A percentile compares a stretch with the other conserved stretches of the same genome.
Evolutionary conservation across 148 eudicot species (phyloP).

Genomic region (Fallopia convolvulus): DNA sequence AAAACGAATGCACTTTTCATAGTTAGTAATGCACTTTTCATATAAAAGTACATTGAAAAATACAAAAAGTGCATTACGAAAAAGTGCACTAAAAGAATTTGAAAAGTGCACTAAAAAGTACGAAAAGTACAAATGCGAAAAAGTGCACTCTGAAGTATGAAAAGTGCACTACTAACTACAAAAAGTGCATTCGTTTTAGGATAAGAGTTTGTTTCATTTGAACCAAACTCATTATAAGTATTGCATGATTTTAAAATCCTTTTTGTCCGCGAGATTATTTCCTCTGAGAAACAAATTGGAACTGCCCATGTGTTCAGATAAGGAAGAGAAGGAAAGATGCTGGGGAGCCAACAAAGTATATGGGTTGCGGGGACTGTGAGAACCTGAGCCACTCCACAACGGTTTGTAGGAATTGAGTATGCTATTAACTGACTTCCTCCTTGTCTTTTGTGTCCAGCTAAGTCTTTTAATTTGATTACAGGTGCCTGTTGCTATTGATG

Average conservation of each 20-base stretch:
- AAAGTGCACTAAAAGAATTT: too few species aligned
- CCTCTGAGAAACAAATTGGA: conserved; percentile 6
- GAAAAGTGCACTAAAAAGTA: too few species aligned
- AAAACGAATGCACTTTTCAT: too few species aligned
- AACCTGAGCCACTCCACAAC: conserved; percentile 80
- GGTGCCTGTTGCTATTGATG: conserved; percentile 89
- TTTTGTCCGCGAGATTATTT: not conserved
- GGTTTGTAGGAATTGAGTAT: conserved; percentile 30
- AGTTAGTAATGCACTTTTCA: too few species aligned
- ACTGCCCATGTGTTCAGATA: conserved; percentile 32
- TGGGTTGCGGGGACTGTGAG: conserved; percentile 97
- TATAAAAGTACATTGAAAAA: too few species aligned
- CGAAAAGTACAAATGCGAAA: too few species aligned
- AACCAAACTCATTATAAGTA: too few species aligned
- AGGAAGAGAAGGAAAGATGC: conserved; percentile 81
- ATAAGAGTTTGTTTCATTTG: too few species aligned
- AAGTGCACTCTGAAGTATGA: too few species aligned
- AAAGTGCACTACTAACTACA: too few species aligned
- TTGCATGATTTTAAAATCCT: not conserved
- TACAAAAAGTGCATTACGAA: too few species aligned
- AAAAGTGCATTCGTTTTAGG: too few species aligned
- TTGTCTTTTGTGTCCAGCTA: conserved; percentile 9
- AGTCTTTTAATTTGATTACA: conserved; percentile 19
- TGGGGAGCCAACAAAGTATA: conserved; percentile 79
- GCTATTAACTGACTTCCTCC: not conserved